Percentiles rank a stretch among this genome's conserved stretches.
Conservation (phyloP, 371 early-diverging fungal genomes). For the Capillidium heterosporum region DNA sequence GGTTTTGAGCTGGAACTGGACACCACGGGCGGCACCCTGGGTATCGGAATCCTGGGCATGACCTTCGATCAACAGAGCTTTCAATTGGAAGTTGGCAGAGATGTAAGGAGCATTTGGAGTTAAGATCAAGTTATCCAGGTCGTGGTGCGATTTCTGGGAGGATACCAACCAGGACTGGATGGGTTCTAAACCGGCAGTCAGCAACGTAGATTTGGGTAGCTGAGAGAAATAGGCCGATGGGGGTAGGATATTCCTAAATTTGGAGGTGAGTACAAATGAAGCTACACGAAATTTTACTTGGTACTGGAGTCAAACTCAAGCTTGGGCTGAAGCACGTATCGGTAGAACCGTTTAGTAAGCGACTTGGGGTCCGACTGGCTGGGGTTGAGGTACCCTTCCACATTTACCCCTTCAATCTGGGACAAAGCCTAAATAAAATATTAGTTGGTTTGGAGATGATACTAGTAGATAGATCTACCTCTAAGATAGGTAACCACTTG, state of each 20-base stretch:
- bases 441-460: no score
- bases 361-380: no score
- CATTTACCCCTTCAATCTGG: conserved; percentile 30
- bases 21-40: conserved; percentile 62
- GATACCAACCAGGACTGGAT: conserved; percentile 77
- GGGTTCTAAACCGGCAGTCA: conserved; percentile 73
- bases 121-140: conserved; percentile 78
- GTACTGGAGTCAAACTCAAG: conserved; percentile 32
- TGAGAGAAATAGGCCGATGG: conserved; percentile 45
- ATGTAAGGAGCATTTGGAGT: conserved; percentile 33
- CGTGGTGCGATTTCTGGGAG: conserved; percentile 57
- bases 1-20: conserved; percentile 71
- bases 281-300: conserved; percentile 7
- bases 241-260: conserved; percentile 5
- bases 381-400: conserved; percentile 22
- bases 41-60: conserved; percentile 52
- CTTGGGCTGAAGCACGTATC: conserved; percentile 52
- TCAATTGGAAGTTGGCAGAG: conserved; percentile 59
- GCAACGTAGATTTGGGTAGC: conserved; percentile 56
- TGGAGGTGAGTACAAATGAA: conserved; percentile 4
- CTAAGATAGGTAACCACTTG: conserved; percentile 45
- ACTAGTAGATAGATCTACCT: no score
- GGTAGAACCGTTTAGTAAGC: no score
- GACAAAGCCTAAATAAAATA: no score
- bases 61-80: conserved; percentile 71